Evolutionary conservation across 257 asterid genomes (phyloP), one percentile per base, ranked within the genome.

Genomic region (Cordia subcordata): DNA sequence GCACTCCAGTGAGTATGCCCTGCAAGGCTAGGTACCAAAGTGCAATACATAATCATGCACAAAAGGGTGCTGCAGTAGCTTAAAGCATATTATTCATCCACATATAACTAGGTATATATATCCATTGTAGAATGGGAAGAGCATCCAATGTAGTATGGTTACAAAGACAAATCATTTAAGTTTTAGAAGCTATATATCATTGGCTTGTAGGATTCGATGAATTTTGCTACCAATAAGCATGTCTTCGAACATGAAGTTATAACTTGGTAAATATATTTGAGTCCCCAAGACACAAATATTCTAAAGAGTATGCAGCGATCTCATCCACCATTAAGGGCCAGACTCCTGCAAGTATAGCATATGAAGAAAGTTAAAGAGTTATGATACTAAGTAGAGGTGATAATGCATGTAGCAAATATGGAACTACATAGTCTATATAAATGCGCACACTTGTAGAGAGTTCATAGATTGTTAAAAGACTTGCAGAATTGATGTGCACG

Each of bases 271-370:
- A 55, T 8, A 20, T 46, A n/a, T 53, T 67, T 55, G 62, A 45
- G 60, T 54, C 53, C 55, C 38, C 20, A 57, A 69, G 44, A 49
- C 58, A 63, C 53, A 55, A 53, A 68, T 75, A 73, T 40, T 62
- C 10, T 4, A 1, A 57, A 46, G 65, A 19, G 35, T 70, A 76
- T 75, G 68, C 84, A 74, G 70, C 56, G 65, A 51, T 79, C 84
- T 49, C 73, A 78, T 60, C 76, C 74, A 17, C 80, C 72, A 16
- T 75, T 37, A 46, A 80, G 72, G 63, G 77, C 61, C 58, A 68
- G 72, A 42, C 72, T 69, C 88, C 95, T 87, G 80, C 67, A 68
- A 47, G 32, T 21, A 40, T 19, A 71, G 49, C 70, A 63, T 49
- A 52, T 47, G 23, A 56, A 47, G 38, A 33, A 40, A 45, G 64